These are phyloP conservation scores for Ustilago loliicola DNA, from an alignment of 1,284 basidiomycete genomes.

Conservation along the genomic window DNA sequence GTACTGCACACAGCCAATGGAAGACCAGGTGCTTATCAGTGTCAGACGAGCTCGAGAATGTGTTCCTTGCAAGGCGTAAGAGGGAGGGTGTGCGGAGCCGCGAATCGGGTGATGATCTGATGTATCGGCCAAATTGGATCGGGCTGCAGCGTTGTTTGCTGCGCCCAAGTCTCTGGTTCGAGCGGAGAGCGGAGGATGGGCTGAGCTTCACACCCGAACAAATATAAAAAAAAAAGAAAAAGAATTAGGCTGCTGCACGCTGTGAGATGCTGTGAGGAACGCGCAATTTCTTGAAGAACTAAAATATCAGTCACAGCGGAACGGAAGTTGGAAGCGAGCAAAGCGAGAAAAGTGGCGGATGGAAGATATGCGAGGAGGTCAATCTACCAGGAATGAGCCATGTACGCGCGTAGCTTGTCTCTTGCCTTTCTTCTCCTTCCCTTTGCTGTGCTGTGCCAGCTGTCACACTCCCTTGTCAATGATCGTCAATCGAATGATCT, in stretches of 20 bases:
- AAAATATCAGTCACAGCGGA: conserved; percentile 22
- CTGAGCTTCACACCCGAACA: background rate
- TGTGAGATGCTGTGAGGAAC: conserved; percentile 14
- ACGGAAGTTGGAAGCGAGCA: conserved; percentile 4
- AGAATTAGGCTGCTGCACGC: background rate
- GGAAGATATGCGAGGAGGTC: conserved; percentile 29
- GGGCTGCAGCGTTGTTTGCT: background rate
- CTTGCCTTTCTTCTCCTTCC: background rate
- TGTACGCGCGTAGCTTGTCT: conserved; percentile 8
- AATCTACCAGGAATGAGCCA: conserved; percentile 27
- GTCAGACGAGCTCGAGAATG: background rate
- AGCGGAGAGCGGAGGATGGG: conserved; percentile 3
- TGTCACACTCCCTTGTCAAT: background rate
- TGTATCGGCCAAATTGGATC: background rate
- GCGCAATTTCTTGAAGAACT: conserved; percentile 3
- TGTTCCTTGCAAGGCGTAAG: background rate
- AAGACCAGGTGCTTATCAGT: background rate
- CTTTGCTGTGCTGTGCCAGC: conserved; percentile 9
- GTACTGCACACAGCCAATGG: background rate
- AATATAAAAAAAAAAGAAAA: background rate
- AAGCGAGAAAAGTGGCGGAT: background rate
- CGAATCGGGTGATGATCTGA: background rate
- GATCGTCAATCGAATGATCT: background rate
- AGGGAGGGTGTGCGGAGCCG: background rate
- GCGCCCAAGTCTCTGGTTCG: background rate